Conservation (phyloP, 1,284 basidiomycete species). For the Rhodofomes roseus region DNA sequence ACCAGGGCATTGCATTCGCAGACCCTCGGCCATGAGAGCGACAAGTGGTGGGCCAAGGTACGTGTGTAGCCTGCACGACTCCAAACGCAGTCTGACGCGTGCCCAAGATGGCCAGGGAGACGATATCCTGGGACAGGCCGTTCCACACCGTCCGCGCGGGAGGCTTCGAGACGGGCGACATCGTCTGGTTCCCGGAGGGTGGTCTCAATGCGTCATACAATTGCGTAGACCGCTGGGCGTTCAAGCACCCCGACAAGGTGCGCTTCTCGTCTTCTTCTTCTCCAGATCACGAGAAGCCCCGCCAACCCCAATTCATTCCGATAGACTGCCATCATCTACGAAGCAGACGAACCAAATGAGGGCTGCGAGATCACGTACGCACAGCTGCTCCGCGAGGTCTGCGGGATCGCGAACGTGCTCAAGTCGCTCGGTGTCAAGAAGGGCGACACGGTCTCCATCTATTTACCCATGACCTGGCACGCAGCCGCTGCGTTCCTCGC, state of each 20-base stretch:
- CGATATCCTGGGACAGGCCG: constrained; percentile 86
- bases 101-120: constrained; percentile 71
- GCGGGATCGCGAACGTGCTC: constrained; percentile 88
- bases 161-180: constrained; percentile 83
- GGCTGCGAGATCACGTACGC: constrained; percentile 78
- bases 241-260: constrained; percentile 87
- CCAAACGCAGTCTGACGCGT: constrained; percentile 4
- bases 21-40: constrained; percentile 72
- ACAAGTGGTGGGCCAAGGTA: constrained; percentile 88
- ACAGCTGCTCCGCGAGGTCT: constrained; percentile 90
- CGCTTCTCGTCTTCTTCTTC: constrained; percentile 9
- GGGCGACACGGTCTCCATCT: constrained; percentile 93
- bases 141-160: constrained; percentile 90
- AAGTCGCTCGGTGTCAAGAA: constrained; percentile 90
- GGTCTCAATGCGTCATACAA: constrained; percentile 93
- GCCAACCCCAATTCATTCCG: not conserved
- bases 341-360: constrained; percentile 91
- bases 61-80: constrained; percentile 21
- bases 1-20: constrained; percentile 51
- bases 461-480: constrained; percentile 90
- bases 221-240: constrained; percentile 96
- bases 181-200: constrained; percentile 94
- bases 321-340: constrained; percentile 96
- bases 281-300: not conserved
- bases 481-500: constrained; percentile 95